Evolutionary conservation across 2,329 filamentous ascomycete genomes (phyloP).

Genomic region (Endothia cerciana): DNA sequence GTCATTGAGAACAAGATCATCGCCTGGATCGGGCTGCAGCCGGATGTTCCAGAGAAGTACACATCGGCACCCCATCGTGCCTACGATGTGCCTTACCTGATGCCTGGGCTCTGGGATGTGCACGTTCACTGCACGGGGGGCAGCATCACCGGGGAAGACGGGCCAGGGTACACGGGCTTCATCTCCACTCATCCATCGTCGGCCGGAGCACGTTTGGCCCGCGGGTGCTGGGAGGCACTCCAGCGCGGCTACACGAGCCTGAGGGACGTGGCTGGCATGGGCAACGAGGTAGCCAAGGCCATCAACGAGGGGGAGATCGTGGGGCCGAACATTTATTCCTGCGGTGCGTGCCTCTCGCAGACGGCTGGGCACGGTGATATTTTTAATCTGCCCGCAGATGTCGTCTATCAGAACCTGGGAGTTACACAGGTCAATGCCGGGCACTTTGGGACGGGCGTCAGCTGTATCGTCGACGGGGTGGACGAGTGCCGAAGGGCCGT

Average conservation of each 20-base stretch:
- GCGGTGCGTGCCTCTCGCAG: conserved; percentile 41
- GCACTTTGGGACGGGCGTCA: conserved; percentile 35
- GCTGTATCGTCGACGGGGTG: conserved; percentile 42
- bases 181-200: conserved; percentile 38
- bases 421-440: conserved; percentile 38
- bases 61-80: conserved; percentile 34
- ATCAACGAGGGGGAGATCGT: conserved; percentile 40
- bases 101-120: conserved; percentile 43
- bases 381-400: conserved; percentile 40
- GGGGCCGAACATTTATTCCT: conserved; percentile 40
- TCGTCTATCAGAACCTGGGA: conserved; percentile 41
- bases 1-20: conserved; percentile 44
- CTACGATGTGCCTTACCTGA: conserved; percentile 37
- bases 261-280: conserved; percentile 40
- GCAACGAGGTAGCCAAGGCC: conserved; percentile 39
- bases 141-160: conserved; percentile 26
- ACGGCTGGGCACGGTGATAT: conserved; percentile 43
- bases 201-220: conserved; percentile 39
- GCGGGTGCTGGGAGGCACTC: conserved; percentile 43
- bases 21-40: conserved; percentile 42
- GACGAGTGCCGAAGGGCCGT: conserved; percentile 47
- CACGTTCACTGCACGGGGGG: conserved; percentile 39
- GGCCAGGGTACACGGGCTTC: conserved; percentile 30
- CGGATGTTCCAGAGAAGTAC: conserved; percentile 38
- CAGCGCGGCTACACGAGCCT: conserved; percentile 44